These are phyloP conservation scores for Asterophora parasitica DNA, from an alignment of 768 basidiomycete species.

Conservation along the genomic window DNA sequence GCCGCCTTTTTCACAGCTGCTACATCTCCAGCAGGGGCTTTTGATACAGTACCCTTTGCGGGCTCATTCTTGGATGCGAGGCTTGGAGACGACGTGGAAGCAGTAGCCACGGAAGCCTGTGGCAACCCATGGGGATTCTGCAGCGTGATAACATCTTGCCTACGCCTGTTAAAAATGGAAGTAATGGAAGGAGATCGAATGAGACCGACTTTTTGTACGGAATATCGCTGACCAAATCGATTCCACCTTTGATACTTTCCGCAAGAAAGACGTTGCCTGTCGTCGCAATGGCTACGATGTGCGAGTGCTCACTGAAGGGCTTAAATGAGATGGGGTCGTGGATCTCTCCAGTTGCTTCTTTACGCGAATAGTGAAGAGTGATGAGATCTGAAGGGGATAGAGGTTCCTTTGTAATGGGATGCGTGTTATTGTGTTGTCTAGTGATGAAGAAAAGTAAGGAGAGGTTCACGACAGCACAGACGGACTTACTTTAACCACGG, in stretches of 20 bases:
- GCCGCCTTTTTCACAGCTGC: constrained; percentile 48
- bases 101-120: constrained; percentile 40
- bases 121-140: constrained; percentile 86
- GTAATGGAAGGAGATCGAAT: not conserved
- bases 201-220: constrained; percentile 72
- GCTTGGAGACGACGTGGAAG: constrained; percentile 26
- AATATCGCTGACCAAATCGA: constrained; percentile 81
- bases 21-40: constrained; percentile 31
- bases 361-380: constrained; percentile 76
- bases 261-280: constrained; percentile 93
- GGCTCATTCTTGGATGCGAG: constrained; percentile 19
- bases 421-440: constrained; percentile 78
- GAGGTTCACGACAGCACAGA: not conserved
- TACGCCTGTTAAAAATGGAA: constrained; percentile 25
- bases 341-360: constrained; percentile 76
- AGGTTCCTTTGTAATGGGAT: constrained; percentile 72
- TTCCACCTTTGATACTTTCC: constrained; percentile 83
- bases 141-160: constrained; percentile 87
- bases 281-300: constrained; percentile 84
- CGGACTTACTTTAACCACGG: constrained; percentile 83
- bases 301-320: constrained; percentile 93
- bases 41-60: constrained; percentile 30
- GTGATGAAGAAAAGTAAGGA: constrained; percentile 10
- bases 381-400: constrained; percentile 72
- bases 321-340: constrained; percentile 99